Base-by-base conservation (phyloP, 805 yeast genomes). In the Candida loeiensis region DNA sequence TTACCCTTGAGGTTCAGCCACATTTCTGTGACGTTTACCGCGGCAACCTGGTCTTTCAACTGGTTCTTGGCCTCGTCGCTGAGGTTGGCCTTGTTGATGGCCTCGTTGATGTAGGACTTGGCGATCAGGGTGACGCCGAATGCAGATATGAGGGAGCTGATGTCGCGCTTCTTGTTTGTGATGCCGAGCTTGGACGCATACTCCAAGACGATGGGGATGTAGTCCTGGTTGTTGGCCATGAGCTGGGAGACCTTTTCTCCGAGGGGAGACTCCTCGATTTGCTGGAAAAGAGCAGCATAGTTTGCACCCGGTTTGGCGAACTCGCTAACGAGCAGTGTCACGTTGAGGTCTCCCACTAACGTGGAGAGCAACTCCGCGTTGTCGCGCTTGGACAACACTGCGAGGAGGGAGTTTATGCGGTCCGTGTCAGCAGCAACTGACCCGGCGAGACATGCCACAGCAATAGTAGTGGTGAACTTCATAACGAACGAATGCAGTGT, bases 161-260 rank as follows among this genome's bases (percentile, higher is more conserved):
- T 16, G 34, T 39, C 42, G 16, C 42, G 34, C 33, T 33, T 39
- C 24, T 33, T 26, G 34, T 39, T 26, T 12, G 28, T 13, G 27
- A 39, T 14, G n/a, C 42, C 39, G 19, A 54, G 43, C 29, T 43
- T 40, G 30, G 52, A 49, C 20, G 61, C 59, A 32, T 45, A 40
- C 9, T 29, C 14, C 9, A 48, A 16, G 15, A 51, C 54, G 11
- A 41, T 33, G 4, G 51, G 42, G 22, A 39, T 26, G 11, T 33
- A 15, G 34, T 39, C 42, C 22, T 25, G 39, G 12, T 54, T 51
- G 18, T 39, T 31, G 5, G 43, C 34, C 16, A 58, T 47, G 16
- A 49, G 41, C 11, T 39, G 33, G 8, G 45, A 27, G 4, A 54
- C 47, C 13, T 51, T 43, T 2, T 40, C 34, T 19, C 48, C 44